These are phyloP conservation scores for Chamaecyparis obtusa DNA, from an alignment of 75 land plant species.

Conservation along the genomic window DNA sequence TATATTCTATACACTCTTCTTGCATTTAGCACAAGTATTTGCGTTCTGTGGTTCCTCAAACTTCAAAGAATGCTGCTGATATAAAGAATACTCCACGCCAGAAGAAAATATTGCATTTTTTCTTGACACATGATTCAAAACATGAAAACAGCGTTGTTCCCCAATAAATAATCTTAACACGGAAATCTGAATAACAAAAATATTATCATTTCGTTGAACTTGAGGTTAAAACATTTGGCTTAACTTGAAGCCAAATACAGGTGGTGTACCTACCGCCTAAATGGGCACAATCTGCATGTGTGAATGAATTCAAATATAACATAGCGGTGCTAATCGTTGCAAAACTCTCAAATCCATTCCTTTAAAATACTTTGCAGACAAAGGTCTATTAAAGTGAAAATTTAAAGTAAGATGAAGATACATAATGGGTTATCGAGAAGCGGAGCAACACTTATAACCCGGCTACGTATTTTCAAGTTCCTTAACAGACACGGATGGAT, in stretches of 20 bases:
- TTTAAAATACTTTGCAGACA: too few species aligned
- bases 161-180: neutral
- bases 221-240: neutral
- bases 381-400: neutral
- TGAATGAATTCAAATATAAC: neutral
- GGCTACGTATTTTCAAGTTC: neutral
- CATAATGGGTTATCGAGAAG: too few species aligned
- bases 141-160: neutral
- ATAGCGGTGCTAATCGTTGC: neutral
- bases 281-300: neutral
- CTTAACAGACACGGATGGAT: neutral
- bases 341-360: neutral
- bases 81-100: neutral
- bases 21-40: neutral
- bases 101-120: neutral
- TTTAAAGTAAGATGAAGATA: too few species aligned
- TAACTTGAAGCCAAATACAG: neutral
- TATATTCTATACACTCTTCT: neutral
- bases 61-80: neutral
- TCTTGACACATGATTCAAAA: neutral
- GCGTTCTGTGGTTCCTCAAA: neutral
- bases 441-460: neutral
- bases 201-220: neutral
- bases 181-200: neutral
- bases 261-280: neutral